Base-by-base conservation (phyloP, 192 early-diverging fungal genomes). In the Geranomyces michiganensis region DNA sequence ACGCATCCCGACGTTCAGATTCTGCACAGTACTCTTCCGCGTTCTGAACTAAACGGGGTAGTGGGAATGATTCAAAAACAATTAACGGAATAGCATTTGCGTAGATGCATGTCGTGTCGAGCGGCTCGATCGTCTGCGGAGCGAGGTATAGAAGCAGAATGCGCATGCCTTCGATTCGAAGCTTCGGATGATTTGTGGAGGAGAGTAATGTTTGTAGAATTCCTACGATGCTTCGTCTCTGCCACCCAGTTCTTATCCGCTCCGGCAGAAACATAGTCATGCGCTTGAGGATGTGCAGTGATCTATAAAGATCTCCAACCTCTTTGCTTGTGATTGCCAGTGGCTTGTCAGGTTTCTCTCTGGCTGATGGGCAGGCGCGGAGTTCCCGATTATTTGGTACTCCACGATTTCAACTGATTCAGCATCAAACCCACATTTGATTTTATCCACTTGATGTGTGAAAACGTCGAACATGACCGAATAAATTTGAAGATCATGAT, bases 131-230 rank as follows among this genome's bases (percentile, higher is more conserved):
- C 2, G 86, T 81, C 45, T 89, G 89, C 33, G 81, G 79, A 76
- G 90, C 88, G n/a, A 94, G 56, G 87, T 87, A 93, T 12, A 87
- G 73, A 21, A 93, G 82, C 3, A 94, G 71, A 19, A 94, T 64
- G 21, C 84, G 81, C 65, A 94, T 86, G 47, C 93, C 93, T 66
- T 92, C 84, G 8, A 81, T 78, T 24, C 92, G 85, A 26, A 93
- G 64, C 31, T 85, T 72, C 6, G 84, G 81, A 62, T 94, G 90
- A 70, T 93, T 94, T 15, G 82, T 78, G 46, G 83, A 81, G 33
- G 83, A 79, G 7, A 93, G 79, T 0, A 93, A 74, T 21, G 85
- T 80, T 4, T 88, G 79, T 14, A 92, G 68, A 31, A 93, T 82
- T 15, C 80, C 82, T 14, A 86, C 90, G 51, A 94, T 87, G 64